A percentile compares a stretch with the other conserved stretches of the same genome.
Conservation (phyloP, 345 rosid genomes). For the Garcia nutans region DNA sequence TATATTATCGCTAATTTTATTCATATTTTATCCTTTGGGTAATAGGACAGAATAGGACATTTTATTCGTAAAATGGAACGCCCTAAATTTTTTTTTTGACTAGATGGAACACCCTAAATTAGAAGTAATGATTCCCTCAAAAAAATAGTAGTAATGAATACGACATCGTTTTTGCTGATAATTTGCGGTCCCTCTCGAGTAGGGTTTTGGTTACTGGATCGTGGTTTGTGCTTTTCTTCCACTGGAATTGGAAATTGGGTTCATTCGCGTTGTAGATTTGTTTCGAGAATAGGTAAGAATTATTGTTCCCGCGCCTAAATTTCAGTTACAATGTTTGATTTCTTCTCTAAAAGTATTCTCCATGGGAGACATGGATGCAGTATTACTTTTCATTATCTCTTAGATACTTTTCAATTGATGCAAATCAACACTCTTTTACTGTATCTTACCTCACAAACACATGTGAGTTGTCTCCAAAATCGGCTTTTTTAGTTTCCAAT, state of each 20-base stretch:
- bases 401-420: conserved; percentile 10
- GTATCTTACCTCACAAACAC: conserved; percentile 38
- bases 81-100: no score
- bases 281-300: neutral
- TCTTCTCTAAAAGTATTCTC: neutral
- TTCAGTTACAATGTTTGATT: neutral
- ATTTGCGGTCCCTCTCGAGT: neutral
- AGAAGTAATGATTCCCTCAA: no score
- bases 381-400: neutral
- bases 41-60: no score
- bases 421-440: conserved; percentile 21
- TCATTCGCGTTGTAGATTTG: no score
- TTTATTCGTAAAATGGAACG: no score
- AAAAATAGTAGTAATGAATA: no score
- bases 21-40: no score
- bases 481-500: conserved; percentile 25
- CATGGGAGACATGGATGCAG: neutral
- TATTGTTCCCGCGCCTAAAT: neutral
- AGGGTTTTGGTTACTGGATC: no score
- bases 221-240: neutral
- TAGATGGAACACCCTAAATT: no score
- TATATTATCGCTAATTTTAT: no score
- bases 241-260: neutral
- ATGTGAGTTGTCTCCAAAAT: conserved; percentile 37
- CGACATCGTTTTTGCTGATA: no score